These are phyloP conservation scores for Flueggea neowawraea DNA, from an alignment of 441 rosid species.

Conservation along the genomic window DNA sequence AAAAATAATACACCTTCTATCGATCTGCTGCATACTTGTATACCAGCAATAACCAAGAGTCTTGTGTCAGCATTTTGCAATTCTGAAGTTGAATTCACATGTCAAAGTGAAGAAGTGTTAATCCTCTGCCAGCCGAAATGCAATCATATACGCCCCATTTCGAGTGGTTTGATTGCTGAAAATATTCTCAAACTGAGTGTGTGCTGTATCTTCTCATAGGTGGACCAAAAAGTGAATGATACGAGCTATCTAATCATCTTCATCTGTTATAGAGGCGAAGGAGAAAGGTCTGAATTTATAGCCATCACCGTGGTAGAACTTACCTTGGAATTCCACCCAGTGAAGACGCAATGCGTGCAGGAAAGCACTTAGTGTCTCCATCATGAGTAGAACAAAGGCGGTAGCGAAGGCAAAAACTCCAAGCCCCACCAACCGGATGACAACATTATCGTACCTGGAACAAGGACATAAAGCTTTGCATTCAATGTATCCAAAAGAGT, in stretches of 20 bases:
- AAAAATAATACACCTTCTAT: constrained; percentile 11
- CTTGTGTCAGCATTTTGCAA: constrained; percentile 20
- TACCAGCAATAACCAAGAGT: constrained; percentile 18
- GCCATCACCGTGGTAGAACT: constrained; percentile 97
- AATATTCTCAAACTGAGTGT: constrained; percentile 15
- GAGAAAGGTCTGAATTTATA: constrained; percentile 95
- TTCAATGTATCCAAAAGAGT: background rate
- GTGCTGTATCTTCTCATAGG: constrained; percentile 7
- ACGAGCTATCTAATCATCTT: constrained; percentile 49
- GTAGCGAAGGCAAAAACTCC: constrained; percentile 95
- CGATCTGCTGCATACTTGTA: constrained; percentile 16
- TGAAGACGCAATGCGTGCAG: constrained; percentile 99
- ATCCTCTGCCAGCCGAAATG: constrained; percentile 14
- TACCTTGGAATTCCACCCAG: constrained; percentile 95
- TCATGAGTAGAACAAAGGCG: constrained; percentile 89
- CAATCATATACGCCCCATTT: constrained; percentile 4
- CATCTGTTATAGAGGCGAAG: constrained; percentile 64
- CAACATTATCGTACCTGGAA: constrained; percentile 81
- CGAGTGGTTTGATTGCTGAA: constrained; percentile 11
- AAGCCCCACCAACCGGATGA: constrained; percentile 75
- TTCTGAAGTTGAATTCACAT: constrained; percentile 20
- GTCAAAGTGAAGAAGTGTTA: constrained; percentile 7
- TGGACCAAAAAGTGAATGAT: constrained; percentile 10
- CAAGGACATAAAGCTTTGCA: constrained; percentile 5
- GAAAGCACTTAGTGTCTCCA: constrained; percentile 99